A percentile compares a stretch with the other conserved stretches of the same genome.
These are phyloP conservation scores for Peribolospora baueri DNA, from an alignment of 768 basidiomycete species.

Conservation along the genomic window DNA sequence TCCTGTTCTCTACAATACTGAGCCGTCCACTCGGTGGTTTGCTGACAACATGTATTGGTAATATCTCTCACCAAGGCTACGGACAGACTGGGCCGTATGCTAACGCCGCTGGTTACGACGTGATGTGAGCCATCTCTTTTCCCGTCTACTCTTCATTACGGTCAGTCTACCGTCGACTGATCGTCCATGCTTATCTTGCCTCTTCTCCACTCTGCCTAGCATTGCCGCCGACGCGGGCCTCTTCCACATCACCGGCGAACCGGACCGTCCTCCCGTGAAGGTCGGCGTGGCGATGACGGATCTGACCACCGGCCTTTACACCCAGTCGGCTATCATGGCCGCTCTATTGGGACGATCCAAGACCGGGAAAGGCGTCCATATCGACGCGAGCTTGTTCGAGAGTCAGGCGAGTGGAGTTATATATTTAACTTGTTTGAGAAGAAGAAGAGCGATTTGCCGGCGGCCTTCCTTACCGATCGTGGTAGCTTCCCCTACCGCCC, in stretches of 20 bases:
- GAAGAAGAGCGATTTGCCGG: neutral
- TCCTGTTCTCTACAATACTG: neutral
- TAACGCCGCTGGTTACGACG: conserved; percentile 65
- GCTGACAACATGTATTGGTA: conserved; percentile 9
- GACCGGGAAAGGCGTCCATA: conserved; percentile 69
- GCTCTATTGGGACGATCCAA: conserved; percentile 55
- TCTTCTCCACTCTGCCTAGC: conserved; percentile 3
- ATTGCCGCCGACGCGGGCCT: conserved; percentile 77
- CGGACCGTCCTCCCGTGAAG: conserved; percentile 61
- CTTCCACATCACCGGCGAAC: conserved; percentile 43
- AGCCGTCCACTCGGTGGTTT: conserved; percentile 7
- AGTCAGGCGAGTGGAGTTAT: conserved; percentile 34
- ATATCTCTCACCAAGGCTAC: conserved; percentile 28
- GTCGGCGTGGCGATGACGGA: conserved; percentile 78
- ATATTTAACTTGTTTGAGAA: neutral
- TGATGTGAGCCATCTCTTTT: conserved; percentile 20
- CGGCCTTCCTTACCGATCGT: neutral
- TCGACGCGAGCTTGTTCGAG: conserved; percentile 82
- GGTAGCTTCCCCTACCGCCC: neutral
- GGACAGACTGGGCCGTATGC: conserved; percentile 77
- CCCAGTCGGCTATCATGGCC: conserved; percentile 80
- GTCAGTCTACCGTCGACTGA: neutral
- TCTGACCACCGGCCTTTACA: conserved; percentile 33
- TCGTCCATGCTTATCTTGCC: neutral
- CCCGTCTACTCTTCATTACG: neutral